Conservation (phyloP, 139 green algal genomes). For the Volvox africanus region DNA sequence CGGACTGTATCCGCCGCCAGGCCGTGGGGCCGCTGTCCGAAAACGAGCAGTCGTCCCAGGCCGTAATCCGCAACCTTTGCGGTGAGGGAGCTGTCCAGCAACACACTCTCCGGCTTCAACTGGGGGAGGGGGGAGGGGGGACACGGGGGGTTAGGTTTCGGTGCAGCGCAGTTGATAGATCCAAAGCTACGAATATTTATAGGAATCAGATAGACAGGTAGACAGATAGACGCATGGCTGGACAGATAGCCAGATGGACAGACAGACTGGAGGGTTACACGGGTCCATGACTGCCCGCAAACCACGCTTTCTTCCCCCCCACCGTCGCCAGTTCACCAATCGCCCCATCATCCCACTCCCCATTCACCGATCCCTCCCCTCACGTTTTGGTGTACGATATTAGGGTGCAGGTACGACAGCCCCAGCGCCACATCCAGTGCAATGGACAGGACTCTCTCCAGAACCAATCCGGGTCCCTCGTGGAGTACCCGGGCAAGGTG, state of each 20-base stretch:
- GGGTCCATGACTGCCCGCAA: too few relatives aligned
- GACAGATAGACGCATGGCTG: neutral
- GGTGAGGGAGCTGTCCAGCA: neutral
- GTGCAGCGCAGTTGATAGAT: neutral
- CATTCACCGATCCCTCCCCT: neutral
- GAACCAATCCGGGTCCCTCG: neutral
- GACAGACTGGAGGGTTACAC: too few relatives aligned
- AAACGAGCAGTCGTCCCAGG: neutral
- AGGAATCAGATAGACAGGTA: neutral
- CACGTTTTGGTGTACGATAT: neutral
- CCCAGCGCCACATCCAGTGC: constrained; percentile 15
- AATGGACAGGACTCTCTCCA: neutral
- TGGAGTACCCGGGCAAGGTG: neutral
- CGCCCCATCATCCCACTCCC: too few relatives aligned
- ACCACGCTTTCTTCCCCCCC: too few relatives aligned
- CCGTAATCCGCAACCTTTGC: constrained; percentile 6
- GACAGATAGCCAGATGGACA: neutral
- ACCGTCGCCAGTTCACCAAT: too few relatives aligned
- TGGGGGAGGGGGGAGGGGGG: neutral
- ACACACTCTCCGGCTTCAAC: neutral
- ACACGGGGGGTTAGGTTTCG: neutral
- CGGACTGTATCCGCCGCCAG: neutral
- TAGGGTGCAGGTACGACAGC: constrained; percentile 16
- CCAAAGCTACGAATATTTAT: neutral
- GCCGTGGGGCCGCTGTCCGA: neutral